Evolutionary conservation across 768 basidiomycete genomes (phyloP), one percentile per base, ranked within the genome.

Genomic region (Suillus subaureus): DNA sequence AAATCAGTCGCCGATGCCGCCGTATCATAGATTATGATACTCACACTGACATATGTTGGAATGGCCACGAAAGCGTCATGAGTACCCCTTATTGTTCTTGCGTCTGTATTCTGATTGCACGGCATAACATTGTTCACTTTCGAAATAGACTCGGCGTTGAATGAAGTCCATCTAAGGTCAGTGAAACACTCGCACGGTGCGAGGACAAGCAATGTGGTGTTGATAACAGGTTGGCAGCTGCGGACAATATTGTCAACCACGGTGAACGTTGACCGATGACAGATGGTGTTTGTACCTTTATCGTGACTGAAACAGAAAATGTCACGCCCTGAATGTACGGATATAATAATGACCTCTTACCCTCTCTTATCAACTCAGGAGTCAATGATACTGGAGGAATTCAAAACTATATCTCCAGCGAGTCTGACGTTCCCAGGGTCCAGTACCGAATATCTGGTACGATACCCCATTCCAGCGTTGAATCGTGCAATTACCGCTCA

Each of bases 341-440:
- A 60, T 72, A 81, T 58, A 71, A 77, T 42, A 23, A 6, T 23
- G 45, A 23, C 45, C n/a, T 6, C 45, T 47, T 71, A 85, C 67
- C 78, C 71, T 62, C 79, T 77, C 16, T 54, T 0, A 80, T 80
- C 13, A 86, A 87, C 69, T 80, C 81, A 6, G 5, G 76, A 76
- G 33, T 85, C 87, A 66, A 65, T 84, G 6, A 13, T 47, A 23
- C 76, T 88, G 23, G 65, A 78, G 18, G 85, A 83, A 42, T 79
- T 89, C 61, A 78, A 78, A 0, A 64, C 68, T 11, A 73, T 89
- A 11, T 74, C 89, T 8, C 71, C 76, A 54, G 70, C 73, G 6
- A 85, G 86, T 3, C 89, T 89, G 77, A 89, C 88, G 70, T 81
- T 88, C 52, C 88, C 5, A 28, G 85, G 88, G 89, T 87, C 68